phyloP scores from a whole-genome alignment of 2,329 filamentous ascomycete genomes.

The Atkinsonella hypoxylon region DNA sequence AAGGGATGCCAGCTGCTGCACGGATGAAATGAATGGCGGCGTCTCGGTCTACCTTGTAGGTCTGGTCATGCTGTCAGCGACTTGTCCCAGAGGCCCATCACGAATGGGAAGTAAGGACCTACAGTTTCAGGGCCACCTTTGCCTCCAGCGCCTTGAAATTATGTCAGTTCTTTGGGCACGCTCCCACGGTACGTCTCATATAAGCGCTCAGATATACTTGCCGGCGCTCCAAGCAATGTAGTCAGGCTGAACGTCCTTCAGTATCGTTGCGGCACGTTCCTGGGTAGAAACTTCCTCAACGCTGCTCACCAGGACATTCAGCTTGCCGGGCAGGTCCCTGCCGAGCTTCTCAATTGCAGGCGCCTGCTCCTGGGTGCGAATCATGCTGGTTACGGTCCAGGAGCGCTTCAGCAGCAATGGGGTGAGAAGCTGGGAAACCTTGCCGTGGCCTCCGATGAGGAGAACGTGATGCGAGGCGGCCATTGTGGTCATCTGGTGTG shows the following conservation, averaged over 20 bases:
- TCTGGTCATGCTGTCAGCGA: constrained; percentile 21
- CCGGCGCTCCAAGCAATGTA: constrained; percentile 60
- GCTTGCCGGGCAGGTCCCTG: constrained; percentile 44
- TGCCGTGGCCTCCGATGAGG: constrained; percentile 72
- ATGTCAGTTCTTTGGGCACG: neutral
- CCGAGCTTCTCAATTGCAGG: constrained; percentile 50
- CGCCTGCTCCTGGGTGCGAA: constrained; percentile 60
- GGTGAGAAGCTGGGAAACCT: constrained; percentile 62
- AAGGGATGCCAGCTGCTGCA: constrained; percentile 40
- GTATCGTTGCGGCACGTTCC: constrained; percentile 47
- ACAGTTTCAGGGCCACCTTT: constrained; percentile 42
- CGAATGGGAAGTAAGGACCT: constrained; percentile 4
- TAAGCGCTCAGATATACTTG: constrained; percentile 17
- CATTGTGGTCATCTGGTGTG: constrained; percentile 13
- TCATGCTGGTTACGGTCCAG: constrained; percentile 68
- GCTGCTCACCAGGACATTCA: constrained; percentile 58
- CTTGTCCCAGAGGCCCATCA: neutral
- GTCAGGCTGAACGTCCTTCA: constrained; percentile 49
- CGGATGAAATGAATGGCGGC: constrained; percentile 51
- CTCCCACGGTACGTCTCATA: neutral
- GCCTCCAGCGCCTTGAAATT: constrained; percentile 40
- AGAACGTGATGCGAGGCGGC: constrained; percentile 41
- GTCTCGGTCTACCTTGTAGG: constrained; percentile 48
- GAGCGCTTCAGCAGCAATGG: constrained; percentile 61
- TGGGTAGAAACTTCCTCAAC: constrained; percentile 58